Conservation (phyloP, 768 basidiomycete species). For the Lactifluus piperatus region DNA sequence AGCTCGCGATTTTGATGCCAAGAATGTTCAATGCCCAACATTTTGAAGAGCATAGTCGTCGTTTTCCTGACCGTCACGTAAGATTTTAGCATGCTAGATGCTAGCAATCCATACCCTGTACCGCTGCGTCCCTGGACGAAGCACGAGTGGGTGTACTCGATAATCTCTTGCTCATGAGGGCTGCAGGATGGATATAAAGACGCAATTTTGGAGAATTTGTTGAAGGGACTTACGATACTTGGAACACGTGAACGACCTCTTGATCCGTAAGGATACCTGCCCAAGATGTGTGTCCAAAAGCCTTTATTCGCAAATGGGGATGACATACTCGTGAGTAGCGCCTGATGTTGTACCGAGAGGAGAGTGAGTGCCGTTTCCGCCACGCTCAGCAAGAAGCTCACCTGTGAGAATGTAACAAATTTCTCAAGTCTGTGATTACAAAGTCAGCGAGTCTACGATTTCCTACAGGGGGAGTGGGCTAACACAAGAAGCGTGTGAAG, state of each 20-base stretch:
- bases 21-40: conserved; percentile 54
- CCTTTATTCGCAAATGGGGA: not conserved
- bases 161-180: conserved; percentile 18
- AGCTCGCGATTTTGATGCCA: conserved; percentile 33
- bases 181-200: not conserved
- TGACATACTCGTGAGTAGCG: conserved; percentile 8
- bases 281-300: not conserved
- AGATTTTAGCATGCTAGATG: not conserved
- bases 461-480: not conserved
- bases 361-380: not conserved
- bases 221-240: conserved; percentile 13
- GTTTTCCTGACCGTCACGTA: conserved; percentile 45
- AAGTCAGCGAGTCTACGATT: not conserved
- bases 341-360: not conserved
- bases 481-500: conserved; percentile 55
- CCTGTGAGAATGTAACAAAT: conserved; percentile 25
- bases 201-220: not conserved
- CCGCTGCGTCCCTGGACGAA: conserved; percentile 46
- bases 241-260: conserved; percentile 17
- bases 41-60: conserved; percentile 71
- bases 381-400: not conserved
- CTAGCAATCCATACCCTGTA: conserved; percentile 43
- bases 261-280: conserved; percentile 16
- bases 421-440: conserved; percentile 22
- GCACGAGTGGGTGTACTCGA: conserved; percentile 15